Percentiles rank a stretch among this genome's conserved stretches.
phyloP scores from a whole-genome alignment of 2,329 filamentous ascomycete species.

The Penicillium crustosum region DNA sequence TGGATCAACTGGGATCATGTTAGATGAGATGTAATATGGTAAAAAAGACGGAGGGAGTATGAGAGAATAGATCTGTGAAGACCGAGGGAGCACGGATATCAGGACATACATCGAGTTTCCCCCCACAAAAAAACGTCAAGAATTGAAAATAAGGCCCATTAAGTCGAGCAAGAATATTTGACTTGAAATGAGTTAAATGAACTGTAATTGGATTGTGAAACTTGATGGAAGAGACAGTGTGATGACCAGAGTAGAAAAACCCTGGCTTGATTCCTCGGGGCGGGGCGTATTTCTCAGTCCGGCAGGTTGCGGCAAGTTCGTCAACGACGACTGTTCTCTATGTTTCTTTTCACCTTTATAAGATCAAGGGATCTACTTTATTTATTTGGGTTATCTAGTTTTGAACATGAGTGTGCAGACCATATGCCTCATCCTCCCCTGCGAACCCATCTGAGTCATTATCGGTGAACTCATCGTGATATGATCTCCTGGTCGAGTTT shows the following conservation, averaged over 20 bases:
- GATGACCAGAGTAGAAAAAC: conserved; percentile 10
- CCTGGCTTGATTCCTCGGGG: conserved; percentile 23
- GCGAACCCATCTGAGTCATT: conserved; percentile 51
- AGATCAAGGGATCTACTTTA: conserved; percentile 3
- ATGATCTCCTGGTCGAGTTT: conserved; percentile 38
- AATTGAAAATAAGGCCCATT: background rate
- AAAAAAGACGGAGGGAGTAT: conserved; percentile 1
- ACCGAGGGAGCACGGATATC: conserved; percentile 7
- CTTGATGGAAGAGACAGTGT: conserved; percentile 13
- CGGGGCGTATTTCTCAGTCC: conserved; percentile 39
- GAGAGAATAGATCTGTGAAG: conserved; percentile 4
- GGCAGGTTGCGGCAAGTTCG: conserved; percentile 18
- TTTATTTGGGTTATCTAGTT: conserved; percentile 2
- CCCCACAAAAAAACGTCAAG: background rate
- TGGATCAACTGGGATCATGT: conserved; percentile 2
- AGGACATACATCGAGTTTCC: conserved; percentile 13
- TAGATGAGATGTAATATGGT: background rate
- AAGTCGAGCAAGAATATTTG: background rate
- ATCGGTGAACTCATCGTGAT: conserved; percentile 57
- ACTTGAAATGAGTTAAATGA: conserved; percentile 2
- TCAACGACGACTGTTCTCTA: background rate
- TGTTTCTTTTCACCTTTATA: conserved; percentile 4
- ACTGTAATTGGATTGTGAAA: conserved; percentile 12
- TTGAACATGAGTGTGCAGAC: conserved; percentile 41
- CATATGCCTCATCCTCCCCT: conserved; percentile 44